These are phyloP conservation scores for Acanthamoeba healyi DNA, from an alignment of 208 protist genomes.

Conservation along the genomic window DNA sequence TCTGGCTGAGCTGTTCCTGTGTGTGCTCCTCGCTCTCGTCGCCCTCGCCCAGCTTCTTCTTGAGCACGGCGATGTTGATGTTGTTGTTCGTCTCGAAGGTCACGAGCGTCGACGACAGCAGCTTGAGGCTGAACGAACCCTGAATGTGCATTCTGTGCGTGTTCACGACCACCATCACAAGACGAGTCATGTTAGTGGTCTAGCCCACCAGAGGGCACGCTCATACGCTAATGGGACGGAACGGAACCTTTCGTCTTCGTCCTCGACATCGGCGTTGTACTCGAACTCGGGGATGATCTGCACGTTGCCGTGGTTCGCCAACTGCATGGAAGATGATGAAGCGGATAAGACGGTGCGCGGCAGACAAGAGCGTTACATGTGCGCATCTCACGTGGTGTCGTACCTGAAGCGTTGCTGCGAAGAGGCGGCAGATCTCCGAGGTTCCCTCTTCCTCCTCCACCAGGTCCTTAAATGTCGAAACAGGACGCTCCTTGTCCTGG, in stretches of 20 bases:
- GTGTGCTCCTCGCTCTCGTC: constrained; percentile 61
- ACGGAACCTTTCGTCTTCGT: not conserved
- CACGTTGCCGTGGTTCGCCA: constrained; percentile 72
- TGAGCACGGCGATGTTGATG: constrained; percentile 48
- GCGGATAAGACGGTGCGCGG: no score
- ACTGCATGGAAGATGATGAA: no score
- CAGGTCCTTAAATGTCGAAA: constrained; percentile 24
- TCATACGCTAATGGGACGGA: no score
- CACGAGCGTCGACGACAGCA: constrained; percentile 59
- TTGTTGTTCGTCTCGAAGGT: constrained; percentile 72
- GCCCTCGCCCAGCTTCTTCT: constrained; percentile 60
- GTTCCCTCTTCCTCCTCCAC: constrained; percentile 41
- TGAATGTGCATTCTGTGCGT: constrained; percentile 37
- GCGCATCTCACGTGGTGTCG: no score
- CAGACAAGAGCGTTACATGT: no score
- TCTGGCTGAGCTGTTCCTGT: not conserved
- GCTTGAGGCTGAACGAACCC: constrained; percentile 52
- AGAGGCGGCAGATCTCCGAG: constrained; percentile 65
- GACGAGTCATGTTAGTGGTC: no score
- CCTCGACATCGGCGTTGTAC: not conserved
- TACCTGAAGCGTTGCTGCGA: constrained; percentile 72
- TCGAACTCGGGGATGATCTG: constrained; percentile 56
- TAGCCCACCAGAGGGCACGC: no score
- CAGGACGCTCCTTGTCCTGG: constrained; percentile 39
- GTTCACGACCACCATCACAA: not conserved